Percentiles rank a stretch among this genome's conserved stretches.
phyloP scores from a whole-genome alignment of 331 rosid genomes.

The Stylosanthes scabra region DNA sequence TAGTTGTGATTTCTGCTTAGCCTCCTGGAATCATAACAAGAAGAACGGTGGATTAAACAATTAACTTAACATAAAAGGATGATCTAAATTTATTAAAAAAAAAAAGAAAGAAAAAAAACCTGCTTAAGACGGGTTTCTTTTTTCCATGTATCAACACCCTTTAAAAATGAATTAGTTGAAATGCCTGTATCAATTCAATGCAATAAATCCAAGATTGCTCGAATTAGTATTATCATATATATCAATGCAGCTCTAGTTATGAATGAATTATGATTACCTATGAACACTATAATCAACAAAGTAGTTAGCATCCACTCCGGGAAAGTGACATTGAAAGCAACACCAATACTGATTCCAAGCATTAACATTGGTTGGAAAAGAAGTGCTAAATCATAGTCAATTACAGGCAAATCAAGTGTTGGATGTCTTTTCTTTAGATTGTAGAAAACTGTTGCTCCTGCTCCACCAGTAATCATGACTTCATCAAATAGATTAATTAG shows the following conservation, averaged over 20 bases:
- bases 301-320: constrained; percentile 90
- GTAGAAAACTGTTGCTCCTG: constrained; percentile 74
- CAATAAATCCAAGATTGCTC: too few species aligned
- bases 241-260: too few species aligned
- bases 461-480: constrained; percentile 91
- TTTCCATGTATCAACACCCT: constrained; percentile 80
- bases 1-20: constrained; percentile 25
- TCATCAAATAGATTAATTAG: too few species aligned
- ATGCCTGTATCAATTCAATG: constrained; percentile 42
- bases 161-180: constrained; percentile 62
- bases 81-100: background rate
- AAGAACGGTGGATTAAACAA: too few species aligned
- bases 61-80: background rate
- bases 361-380: constrained; percentile 90
- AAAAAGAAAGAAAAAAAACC: constrained; percentile 36
- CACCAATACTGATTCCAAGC: constrained; percentile 65
- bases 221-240: too few species aligned
- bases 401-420: constrained; percentile 72
- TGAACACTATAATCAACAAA: constrained; percentile 67
- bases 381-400: constrained; percentile 79
- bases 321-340: constrained; percentile 46
- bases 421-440: constrained; percentile 83
- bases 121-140: constrained; percentile 60
- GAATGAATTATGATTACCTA: constrained; percentile 57
- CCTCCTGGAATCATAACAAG: constrained; percentile 38